These are phyloP conservation scores for Penicillium simplicissimum DNA, from an alignment of 495 filamentous ascomycete genomes.

Conservation along the genomic window DNA sequence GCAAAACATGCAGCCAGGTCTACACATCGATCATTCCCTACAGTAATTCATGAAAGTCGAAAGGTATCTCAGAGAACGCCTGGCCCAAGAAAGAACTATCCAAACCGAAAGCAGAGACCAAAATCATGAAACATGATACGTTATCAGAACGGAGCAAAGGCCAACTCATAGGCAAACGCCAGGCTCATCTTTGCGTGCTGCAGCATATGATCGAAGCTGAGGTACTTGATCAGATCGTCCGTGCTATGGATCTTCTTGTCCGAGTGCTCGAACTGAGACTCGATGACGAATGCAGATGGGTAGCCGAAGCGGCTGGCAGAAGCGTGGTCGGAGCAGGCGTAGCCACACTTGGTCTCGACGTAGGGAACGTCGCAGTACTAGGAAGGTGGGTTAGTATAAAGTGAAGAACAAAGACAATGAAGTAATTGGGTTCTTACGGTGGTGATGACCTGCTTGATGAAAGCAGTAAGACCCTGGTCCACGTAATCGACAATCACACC, in stretches of 20 bases:
- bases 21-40: not conserved
- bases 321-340: slow-evolving; percentile 96
- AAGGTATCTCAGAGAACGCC: slow-evolving; percentile 25
- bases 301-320: slow-evolving; percentile 96
- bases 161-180: slow-evolving; percentile 86
- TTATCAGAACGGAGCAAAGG: slow-evolving; percentile 42
- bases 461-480: slow-evolving; percentile 75
- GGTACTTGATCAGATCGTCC: slow-evolving; percentile 81
- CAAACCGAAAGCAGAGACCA: not conserved
- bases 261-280: slow-evolving; percentile 80
- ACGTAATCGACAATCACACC: slow-evolving; percentile 95
- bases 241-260: slow-evolving; percentile 90
- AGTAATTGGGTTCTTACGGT: slow-evolving; percentile 48
- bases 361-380: slow-evolving; percentile 90
- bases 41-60: slow-evolving; percentile 1
- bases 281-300: slow-evolving; percentile 93
- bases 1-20: not conserved
- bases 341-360: slow-evolving; percentile 91
- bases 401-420: not conserved
- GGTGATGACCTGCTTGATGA: slow-evolving; percentile 87
- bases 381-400: slow-evolving; percentile 9
- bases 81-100: slow-evolving; percentile 3
- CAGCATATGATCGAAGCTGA: slow-evolving; percentile 97
- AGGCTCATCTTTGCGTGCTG: slow-evolving; percentile 93
- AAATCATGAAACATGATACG: not conserved